Conservation (phyloP, 805 yeast species). For the Candida vaughaniae region DNA sequence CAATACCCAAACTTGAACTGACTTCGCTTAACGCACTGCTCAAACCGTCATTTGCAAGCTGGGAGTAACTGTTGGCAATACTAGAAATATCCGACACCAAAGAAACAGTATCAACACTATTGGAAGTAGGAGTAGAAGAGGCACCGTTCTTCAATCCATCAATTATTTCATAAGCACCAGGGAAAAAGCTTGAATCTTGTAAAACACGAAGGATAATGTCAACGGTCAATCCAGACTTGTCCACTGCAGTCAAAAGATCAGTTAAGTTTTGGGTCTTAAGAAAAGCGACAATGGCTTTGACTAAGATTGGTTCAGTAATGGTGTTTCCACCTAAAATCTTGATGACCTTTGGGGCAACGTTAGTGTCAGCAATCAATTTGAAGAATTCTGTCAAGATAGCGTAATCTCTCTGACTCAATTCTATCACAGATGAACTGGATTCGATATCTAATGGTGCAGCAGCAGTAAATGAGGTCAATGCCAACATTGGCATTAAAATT, state of each 20-base stretch:
- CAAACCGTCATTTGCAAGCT: conserved; percentile 11
- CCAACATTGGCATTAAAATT: conserved; percentile 3
- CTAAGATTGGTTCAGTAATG: conserved; percentile 25
- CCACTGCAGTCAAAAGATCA: conserved; percentile 22
- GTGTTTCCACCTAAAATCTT: conserved; percentile 21
- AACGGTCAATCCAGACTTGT: conserved; percentile 24
- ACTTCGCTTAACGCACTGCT: conserved; percentile 7
- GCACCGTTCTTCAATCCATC: conserved; percentile 17
- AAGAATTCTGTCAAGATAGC: conserved; percentile 23
- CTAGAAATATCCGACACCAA: conserved; percentile 12
- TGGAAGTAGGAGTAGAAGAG: conserved; percentile 12
- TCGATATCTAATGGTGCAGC: conserved; percentile 4
- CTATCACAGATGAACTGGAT: neutral
- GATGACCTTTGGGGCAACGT: conserved; percentile 20
- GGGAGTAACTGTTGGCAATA: conserved; percentile 9
- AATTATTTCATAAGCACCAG: conserved; percentile 17
- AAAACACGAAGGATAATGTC: conserved; percentile 21
- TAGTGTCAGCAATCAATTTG: conserved; percentile 19
- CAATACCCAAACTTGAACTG: conserved; percentile 9
- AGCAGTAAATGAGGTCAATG: neutral
- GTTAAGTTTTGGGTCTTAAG: conserved; percentile 21
- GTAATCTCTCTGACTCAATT: conserved; percentile 11
- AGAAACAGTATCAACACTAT: conserved; percentile 8
- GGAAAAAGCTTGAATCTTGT: conserved; percentile 16
- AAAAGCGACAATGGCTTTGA: conserved; percentile 22